Conservation (phyloP, 805 yeast genomes). For the Ogataea corticis region DNA sequence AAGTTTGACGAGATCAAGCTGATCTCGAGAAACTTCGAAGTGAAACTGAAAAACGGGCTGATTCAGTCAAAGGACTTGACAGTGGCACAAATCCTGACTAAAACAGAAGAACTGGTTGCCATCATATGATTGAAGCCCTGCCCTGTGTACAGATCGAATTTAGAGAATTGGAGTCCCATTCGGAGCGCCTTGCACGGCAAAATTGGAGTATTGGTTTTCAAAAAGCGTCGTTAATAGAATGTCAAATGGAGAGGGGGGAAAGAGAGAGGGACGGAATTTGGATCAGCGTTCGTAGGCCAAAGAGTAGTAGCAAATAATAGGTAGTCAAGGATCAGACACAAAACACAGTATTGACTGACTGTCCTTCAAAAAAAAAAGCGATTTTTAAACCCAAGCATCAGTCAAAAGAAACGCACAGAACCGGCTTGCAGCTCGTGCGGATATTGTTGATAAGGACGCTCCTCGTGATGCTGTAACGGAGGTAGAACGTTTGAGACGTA, state of each 20-base stretch:
- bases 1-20: conserved; percentile 15
- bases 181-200: not conserved
- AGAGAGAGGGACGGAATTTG: not conserved
- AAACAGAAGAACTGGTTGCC: conserved; percentile 19
- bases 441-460: conserved; percentile 7
- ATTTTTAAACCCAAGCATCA: not conserved
- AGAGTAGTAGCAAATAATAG: not conserved
- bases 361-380: conserved; percentile 1
- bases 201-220: not conserved
- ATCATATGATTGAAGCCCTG: not conserved
- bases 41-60: conserved; percentile 18
- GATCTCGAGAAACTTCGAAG: conserved; percentile 6
- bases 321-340: not conserved
- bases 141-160: not conserved
- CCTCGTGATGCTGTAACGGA: conserved; percentile 15
- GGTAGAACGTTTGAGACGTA: conserved; percentile 16
- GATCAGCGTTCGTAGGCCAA: not conserved
- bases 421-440: conserved; percentile 7
- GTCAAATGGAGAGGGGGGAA: not conserved
- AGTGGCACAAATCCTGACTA: conserved; percentile 12
- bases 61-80: conserved; percentile 9
- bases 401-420: conserved; percentile 9
- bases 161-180: not conserved
- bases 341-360: conserved; percentile 3
- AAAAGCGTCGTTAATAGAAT: not conserved